These are phyloP conservation scores for Pterula multifida DNA, from an alignment of 1,284 basidiomycete genomes.

Conservation along the genomic window DNA sequence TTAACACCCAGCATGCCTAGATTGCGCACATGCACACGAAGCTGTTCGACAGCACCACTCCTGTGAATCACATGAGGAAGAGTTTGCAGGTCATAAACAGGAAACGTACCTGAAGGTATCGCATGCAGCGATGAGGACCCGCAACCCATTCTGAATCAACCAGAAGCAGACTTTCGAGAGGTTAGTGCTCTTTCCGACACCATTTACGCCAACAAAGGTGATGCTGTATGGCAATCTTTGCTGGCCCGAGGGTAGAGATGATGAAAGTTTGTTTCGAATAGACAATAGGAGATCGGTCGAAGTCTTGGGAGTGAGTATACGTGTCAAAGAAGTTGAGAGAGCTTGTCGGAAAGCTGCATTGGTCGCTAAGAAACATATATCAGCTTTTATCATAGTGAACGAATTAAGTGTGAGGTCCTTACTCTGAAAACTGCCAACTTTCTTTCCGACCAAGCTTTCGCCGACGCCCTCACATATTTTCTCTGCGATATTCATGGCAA, in stretches of 20 bases:
- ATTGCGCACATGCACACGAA: slow-evolving; percentile 94
- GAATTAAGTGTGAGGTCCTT: slow-evolving; percentile 15
- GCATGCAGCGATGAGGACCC: slow-evolving; percentile 95
- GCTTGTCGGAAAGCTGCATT: slow-evolving; percentile 79
- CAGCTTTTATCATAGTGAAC: slow-evolving; percentile 6
- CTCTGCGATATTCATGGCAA: slow-evolving; percentile 90
- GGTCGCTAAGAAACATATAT: slow-evolving; percentile 38
- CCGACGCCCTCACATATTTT: slow-evolving; percentile 93
- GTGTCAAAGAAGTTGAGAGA: slow-evolving; percentile 79
- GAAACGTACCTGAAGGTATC: slow-evolving; percentile 81
- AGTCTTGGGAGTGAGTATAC: slow-evolving; percentile 92
- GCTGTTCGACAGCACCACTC: slow-evolving; percentile 95
- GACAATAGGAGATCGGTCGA: slow-evolving; percentile 89
- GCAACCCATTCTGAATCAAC: slow-evolving; percentile 90
- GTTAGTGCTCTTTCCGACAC: slow-evolving; percentile 98
- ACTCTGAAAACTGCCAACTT: slow-evolving; percentile 82
- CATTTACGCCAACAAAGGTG: slow-evolving; percentile 98
- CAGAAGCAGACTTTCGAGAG: slow-evolving; percentile 98
- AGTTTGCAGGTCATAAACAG: background rate
- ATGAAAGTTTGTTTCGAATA: slow-evolving; percentile 60
- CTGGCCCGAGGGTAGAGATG: slow-evolving; percentile 57
- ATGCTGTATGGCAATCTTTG: slow-evolving; percentile 84
- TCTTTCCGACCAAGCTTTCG: slow-evolving; percentile 81
- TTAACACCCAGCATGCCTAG: slow-evolving; percentile 78
- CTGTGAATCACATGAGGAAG: slow-evolving; percentile 21